Conservation (phyloP, 2,329 filamentous ascomycete species). For the Apiospora malaysiana region DNA sequence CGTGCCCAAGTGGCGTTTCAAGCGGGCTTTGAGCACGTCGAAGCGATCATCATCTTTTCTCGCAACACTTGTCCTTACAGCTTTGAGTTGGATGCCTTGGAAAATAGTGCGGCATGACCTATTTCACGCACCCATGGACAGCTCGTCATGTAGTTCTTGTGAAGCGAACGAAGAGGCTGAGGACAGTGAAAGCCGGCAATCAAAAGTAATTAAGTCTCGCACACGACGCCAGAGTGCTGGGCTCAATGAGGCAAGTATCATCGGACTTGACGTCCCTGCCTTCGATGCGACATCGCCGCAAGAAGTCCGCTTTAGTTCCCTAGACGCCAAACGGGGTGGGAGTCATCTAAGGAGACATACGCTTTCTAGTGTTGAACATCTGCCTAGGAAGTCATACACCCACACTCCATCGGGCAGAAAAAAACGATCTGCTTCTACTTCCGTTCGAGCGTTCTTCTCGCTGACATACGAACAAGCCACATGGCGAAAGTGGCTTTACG, state of each 20-base stretch:
- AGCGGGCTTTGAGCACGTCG: conserved; percentile 53
- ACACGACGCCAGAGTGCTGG: conserved; percentile 30
- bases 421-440: conserved; percentile 68
- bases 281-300: not conserved
- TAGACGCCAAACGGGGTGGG: conserved; percentile 26
- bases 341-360: conserved; percentile 53
- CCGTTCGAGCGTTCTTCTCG: conserved; percentile 75
- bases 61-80: conserved; percentile 38
- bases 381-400: conserved; percentile 47
- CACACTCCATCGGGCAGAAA: conserved; percentile 69
- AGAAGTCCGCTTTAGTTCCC: conserved; percentile 23
- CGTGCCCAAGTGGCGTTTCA: conserved; percentile 90
- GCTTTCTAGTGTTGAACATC: conserved; percentile 50
- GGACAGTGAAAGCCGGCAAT: conserved; percentile 32
- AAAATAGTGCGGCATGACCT: conserved; percentile 51
- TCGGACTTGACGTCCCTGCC: conserved; percentile 22
- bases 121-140: conserved; percentile 39
- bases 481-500: conserved; percentile 82
- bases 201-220: conserved; percentile 24
- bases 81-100: conserved; percentile 44
- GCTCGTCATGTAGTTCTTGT: conserved; percentile 41
- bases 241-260: conserved; percentile 26
- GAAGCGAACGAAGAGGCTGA: conserved; percentile 39
- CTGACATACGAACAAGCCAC: conserved; percentile 81
- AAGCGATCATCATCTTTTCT: conserved; percentile 44